Conservation (phyloP, 768 basidiomycete genomes). For the Pulveroboletus sp. region DNA sequence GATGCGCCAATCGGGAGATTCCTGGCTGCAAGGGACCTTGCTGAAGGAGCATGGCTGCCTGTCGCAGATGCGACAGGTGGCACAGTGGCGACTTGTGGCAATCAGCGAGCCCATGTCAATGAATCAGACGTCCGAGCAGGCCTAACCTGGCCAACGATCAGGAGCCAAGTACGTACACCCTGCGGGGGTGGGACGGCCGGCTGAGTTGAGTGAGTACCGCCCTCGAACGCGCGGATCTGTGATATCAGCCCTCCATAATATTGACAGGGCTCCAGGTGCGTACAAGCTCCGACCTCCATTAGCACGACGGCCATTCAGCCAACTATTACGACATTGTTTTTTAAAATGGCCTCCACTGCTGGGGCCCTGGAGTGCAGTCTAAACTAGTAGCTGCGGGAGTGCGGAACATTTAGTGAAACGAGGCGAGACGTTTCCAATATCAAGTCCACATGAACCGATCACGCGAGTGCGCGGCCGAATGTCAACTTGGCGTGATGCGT, state of each 20-base stretch:
- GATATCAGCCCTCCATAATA: slow-evolving; percentile 11
- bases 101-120: slow-evolving; percentile 15
- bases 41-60: slow-evolving; percentile 20
- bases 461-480: too few species aligned
- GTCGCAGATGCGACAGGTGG: slow-evolving; percentile 11
- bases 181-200: slow-evolving; percentile 14
- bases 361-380: too few species aligned
- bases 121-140: slow-evolving; percentile 17
- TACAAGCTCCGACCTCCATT: slow-evolving; percentile 20
- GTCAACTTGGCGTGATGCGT: too few species aligned
- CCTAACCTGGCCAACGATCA: slow-evolving; percentile 3
- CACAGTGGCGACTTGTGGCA: slow-evolving; percentile 17
- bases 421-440: slow-evolving; percentile 13
- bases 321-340: slow-evolving; percentile 24
- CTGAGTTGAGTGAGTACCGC: slow-evolving; percentile 21
- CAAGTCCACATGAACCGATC: slow-evolving; percentile 11
- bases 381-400: slow-evolving; percentile 17
- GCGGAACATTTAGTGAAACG: slow-evolving; percentile 1
- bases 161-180: slow-evolving; percentile 8
- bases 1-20: slow-evolving; percentile 2
- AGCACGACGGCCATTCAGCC: slow-evolving; percentile 14
- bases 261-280: background rate
- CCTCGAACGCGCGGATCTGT: slow-evolving; percentile 6
- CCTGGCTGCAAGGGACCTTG: slow-evolving; percentile 14
- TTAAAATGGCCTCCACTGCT: too few species aligned